A percentile compares a stretch with the other conserved stretches of the same genome.
Evolutionary conservation across 2,329 filamentous ascomycete species (phyloP).

Genomic region (Chlorencoelia australis): DNA sequence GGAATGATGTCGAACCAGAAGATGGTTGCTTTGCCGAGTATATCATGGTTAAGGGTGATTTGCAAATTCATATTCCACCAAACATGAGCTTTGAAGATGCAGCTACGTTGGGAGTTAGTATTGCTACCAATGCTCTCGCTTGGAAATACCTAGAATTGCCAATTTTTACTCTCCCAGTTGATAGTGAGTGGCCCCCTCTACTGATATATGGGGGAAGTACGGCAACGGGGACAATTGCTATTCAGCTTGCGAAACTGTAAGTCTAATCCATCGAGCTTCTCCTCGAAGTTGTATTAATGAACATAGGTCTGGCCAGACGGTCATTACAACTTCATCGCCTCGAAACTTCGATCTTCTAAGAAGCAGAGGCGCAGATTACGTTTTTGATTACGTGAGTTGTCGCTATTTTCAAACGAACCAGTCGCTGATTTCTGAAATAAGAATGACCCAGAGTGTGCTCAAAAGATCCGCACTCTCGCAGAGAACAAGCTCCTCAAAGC

Average conservation of each 20-base stretch:
- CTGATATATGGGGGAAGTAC: conserved; percentile 25
- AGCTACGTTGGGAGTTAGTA: conserved; percentile 20
- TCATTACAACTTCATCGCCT: conserved; percentile 30
- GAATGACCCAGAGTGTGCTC: conserved; percentile 30
- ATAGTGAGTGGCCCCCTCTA: conserved; percentile 15
- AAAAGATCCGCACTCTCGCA: conserved; percentile 35
- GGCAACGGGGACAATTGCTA: conserved; percentile 22
- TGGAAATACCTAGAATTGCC: conserved; percentile 6
- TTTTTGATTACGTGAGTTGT: conserved; percentile 31
- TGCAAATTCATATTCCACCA: conserved; percentile 34
- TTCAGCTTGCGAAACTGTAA: conserved; percentile 24
- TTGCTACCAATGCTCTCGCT: conserved; percentile 8
- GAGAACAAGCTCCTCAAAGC: conserved; percentile 33
- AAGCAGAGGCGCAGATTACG: conserved; percentile 30
- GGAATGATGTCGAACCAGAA: conserved; percentile 10
- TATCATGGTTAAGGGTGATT: conserved; percentile 27
- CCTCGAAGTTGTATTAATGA: not conserved
- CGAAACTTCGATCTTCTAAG: conserved; percentile 29
- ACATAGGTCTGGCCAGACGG: conserved; percentile 12
- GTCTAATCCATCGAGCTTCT: conserved; percentile 20
- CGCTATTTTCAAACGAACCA: too few species aligned
- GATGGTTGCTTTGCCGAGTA: conserved; percentile 19
- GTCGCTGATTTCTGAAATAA: too few species aligned
- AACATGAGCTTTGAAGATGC: conserved; percentile 36
- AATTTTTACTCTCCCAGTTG: not conserved